Conservation (phyloP, 1,139 yeast genomes). For the Debaryomyces psychrophilus region DNA sequence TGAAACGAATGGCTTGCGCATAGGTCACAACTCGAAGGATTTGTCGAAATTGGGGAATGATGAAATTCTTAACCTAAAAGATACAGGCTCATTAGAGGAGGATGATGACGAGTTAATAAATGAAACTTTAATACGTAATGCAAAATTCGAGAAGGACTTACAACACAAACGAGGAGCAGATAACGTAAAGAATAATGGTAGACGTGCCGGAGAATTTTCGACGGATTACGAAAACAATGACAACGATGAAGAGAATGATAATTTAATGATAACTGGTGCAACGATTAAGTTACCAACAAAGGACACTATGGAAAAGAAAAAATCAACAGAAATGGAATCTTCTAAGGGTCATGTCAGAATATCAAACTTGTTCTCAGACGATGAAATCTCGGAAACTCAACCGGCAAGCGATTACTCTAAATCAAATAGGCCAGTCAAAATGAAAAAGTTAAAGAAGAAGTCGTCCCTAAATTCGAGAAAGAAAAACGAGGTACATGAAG, state of each 20-base stretch:
- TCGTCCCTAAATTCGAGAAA: slow-evolving; percentile 18
- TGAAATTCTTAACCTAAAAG: slow-evolving; percentile 68
- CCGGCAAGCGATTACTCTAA: slow-evolving; percentile 14
- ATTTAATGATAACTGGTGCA: slow-evolving; percentile 16
- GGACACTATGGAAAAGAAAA: slow-evolving; percentile 4
- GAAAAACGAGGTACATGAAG: slow-evolving; percentile 8
- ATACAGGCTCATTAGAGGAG: slow-evolving; percentile 54
- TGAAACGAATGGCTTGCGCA: slow-evolving; percentile 27
- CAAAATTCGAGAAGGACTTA: slow-evolving; percentile 28
- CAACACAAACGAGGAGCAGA: slow-evolving; percentile 29
- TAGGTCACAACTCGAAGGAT: slow-evolving; percentile 50
- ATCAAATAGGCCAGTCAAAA: slow-evolving; percentile 42
- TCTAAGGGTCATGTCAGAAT: slow-evolving; percentile 4
- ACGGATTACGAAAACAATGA: slow-evolving; percentile 22
- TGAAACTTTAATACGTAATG: slow-evolving; percentile 37
- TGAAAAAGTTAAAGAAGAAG: slow-evolving; percentile 48
- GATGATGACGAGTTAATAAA: slow-evolving; percentile 51
- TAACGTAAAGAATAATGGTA: slow-evolving; percentile 29
- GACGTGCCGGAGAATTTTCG: slow-evolving; percentile 20
- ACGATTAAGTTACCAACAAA: slow-evolving; percentile 13
- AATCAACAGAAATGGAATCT: slow-evolving; percentile 11
- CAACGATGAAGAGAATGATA: slow-evolving; percentile 18
- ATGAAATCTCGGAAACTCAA: slow-evolving; percentile 23
- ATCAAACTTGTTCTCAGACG: slow-evolving; percentile 30
- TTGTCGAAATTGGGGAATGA: slow-evolving; percentile 44